Percentiles rank a stretch among this genome's conserved stretches.
These are phyloP conservation scores for Nemophila menziesii DNA, from an alignment of 257 asterid genomes.

Conservation along the genomic window DNA sequence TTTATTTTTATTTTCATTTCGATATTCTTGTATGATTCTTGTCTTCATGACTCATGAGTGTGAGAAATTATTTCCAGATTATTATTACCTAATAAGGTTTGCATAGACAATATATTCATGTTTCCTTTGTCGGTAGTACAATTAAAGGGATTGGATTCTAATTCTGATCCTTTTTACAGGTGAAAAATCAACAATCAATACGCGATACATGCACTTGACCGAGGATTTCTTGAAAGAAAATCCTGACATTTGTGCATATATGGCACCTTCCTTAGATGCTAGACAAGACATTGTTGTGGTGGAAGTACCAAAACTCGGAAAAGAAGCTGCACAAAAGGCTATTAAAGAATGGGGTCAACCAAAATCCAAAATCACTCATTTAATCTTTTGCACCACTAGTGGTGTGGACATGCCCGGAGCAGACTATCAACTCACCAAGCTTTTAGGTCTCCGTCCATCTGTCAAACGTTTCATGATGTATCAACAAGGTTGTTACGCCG, in stretches of 20 bases:
- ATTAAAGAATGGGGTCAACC: constrained; percentile 87
- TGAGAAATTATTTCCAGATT: not conserved
- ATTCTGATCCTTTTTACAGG: constrained; percentile 21
- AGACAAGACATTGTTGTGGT: constrained; percentile 65
- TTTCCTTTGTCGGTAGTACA: not conserved
- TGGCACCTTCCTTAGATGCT: constrained; percentile 63
- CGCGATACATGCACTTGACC: constrained; percentile 51
- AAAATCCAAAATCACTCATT: constrained; percentile 63
- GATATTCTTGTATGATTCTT: not conserved
- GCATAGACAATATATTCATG: not conserved
- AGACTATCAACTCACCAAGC: constrained; percentile 67
- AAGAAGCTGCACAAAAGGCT: constrained; percentile 75
- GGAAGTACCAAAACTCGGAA: constrained; percentile 73
- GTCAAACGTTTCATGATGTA: constrained; percentile 67
- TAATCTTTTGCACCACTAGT: constrained; percentile 66
- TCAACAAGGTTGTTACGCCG: constrained; percentile 74
- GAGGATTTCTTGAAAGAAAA: constrained; percentile 51
- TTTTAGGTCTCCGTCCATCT: constrained; percentile 59
- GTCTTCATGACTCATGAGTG: too few relatives aligned
- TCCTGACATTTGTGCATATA: constrained; percentile 44
- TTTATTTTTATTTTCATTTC: too few relatives aligned
- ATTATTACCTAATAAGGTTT: not conserved
- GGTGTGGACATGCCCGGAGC: constrained; percentile 92
- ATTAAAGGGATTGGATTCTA: not conserved
- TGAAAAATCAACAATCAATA: constrained; percentile 55